Conservation (phyloP, 768 basidiomycete genomes). For the Vishniacozyma victoriae region DNA sequence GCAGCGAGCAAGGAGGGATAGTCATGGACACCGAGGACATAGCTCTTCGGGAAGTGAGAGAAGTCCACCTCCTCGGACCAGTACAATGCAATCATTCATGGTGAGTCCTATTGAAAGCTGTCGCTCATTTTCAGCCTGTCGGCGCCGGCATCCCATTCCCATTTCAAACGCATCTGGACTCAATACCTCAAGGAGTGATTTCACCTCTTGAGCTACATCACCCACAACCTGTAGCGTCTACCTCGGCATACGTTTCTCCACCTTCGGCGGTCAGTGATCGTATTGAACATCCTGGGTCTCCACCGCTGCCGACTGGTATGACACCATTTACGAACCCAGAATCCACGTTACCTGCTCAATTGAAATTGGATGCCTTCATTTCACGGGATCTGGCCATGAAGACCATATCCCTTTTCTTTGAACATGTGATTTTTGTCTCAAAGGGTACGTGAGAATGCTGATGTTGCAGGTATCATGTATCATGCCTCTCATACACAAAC, state of each 20-base stretch:
- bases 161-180: background rate
- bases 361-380: background rate
- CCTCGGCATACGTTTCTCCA: too few relatives aligned
- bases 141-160: background rate
- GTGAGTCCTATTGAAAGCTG: background rate
- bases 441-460: too few relatives aligned
- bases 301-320: background rate
- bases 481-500: conserved; percentile 22
- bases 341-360: background rate
- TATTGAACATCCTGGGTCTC: background rate
- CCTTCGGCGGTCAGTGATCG: too few relatives aligned
- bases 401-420: background rate
- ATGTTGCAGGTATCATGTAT: conserved; percentile 18
- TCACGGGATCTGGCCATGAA: background rate
- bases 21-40: conserved; percentile 4
- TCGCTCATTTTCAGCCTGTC: background rate
- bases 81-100: background rate
- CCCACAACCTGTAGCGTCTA: too few relatives aligned
- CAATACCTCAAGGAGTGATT: too few relatives aligned
- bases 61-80: background rate
- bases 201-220: too few relatives aligned
- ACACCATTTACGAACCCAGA: background rate
- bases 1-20: conserved; percentile 12
- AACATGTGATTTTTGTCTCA: background rate
- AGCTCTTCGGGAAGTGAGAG: background rate